A percentile compares a stretch with the other conserved stretches of the same genome.
Evolutionary conservation across 2,329 filamentous ascomycete genomes (phyloP).

Genomic region (Trichoderma breve): DNA sequence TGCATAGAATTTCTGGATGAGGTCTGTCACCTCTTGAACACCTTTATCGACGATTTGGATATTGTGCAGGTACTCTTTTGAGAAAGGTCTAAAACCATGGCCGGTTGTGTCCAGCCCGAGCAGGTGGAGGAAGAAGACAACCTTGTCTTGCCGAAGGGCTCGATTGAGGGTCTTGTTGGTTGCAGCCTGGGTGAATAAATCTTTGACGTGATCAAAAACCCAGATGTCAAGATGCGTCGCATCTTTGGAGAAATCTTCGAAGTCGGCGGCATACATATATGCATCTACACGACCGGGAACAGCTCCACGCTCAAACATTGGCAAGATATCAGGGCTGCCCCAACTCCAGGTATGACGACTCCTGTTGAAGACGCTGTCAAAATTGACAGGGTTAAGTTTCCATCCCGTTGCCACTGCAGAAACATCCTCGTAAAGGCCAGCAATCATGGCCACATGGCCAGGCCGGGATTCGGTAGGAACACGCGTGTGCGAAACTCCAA

Average conservation of each 20-base stretch:
- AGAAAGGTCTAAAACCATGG: constrained; percentile 84
- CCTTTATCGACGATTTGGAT: constrained; percentile 92
- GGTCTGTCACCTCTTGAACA: constrained; percentile 74
- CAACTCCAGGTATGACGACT: constrained; percentile 98
- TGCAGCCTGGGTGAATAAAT: constrained; percentile 76
- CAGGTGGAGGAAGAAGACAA: constrained; percentile 93
- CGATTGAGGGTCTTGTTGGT: constrained; percentile 72
- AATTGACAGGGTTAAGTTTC: constrained; percentile 98
- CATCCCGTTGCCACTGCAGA: constrained; percentile 96
- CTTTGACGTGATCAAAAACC: constrained; percentile 94
- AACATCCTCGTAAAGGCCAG: constrained; percentile 95
- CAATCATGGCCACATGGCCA: constrained; percentile 94
- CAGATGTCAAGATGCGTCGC: constrained; percentile 81
- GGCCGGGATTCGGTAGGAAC: constrained; percentile 96
- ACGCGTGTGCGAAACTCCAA: constrained; percentile 94
- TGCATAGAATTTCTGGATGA: constrained; percentile 82
- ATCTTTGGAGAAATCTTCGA: constrained; percentile 86
- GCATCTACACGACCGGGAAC: constrained; percentile 82
- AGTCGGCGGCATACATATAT: constrained; percentile 78
- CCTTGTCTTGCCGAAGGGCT: constrained; percentile 74
- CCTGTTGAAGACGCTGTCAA: constrained; percentile 97
- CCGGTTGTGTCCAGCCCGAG: constrained; percentile 89
- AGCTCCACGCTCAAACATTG: constrained; percentile 96
- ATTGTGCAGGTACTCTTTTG: constrained; percentile 91
- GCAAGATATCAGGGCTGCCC: constrained; percentile 95